Conservation (phyloP, 164 flowering plant genomes). For the Magnolia changhungtana region DNA sequence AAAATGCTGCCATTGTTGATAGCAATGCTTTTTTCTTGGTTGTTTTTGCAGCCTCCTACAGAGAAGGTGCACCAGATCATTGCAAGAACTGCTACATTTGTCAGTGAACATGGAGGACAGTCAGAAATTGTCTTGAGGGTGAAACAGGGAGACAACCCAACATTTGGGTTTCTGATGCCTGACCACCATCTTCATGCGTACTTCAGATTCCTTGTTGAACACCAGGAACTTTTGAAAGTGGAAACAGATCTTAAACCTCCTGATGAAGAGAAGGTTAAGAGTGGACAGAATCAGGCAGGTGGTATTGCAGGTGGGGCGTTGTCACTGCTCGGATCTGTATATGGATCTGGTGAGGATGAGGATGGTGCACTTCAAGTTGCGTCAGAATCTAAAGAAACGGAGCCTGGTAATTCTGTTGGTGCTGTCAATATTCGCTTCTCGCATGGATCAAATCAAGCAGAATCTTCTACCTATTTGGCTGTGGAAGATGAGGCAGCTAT, state of each 20-base stretch:
- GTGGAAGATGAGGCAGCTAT: slow-evolving; percentile 26
- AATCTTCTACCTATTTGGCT: slow-evolving; percentile 11
- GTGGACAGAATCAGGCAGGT: slow-evolving; percentile 26
- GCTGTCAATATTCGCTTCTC: slow-evolving; percentile 16
- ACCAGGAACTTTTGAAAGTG: slow-evolving; percentile 51
- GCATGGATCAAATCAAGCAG: slow-evolving; percentile 21
- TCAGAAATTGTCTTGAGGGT: slow-evolving; percentile 92
- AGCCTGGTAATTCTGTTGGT: slow-evolving; percentile 18
- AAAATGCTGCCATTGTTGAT: slow-evolving; percentile 16
- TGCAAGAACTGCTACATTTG: slow-evolving; percentile 87
- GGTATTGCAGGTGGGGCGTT: slow-evolving; percentile 54
- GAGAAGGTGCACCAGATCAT: slow-evolving; percentile 96
- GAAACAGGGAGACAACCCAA: slow-evolving; percentile 92
- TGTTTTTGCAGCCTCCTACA: slow-evolving; percentile 77
- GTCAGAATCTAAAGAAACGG: slow-evolving; percentile 19
- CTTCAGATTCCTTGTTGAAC: slow-evolving; percentile 87
- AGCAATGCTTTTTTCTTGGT: slow-evolving; percentile 16
- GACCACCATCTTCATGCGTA: slow-evolving; percentile 84
- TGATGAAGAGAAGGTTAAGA: slow-evolving; percentile 27
- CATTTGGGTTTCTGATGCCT: slow-evolving; percentile 98
- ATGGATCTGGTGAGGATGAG: slow-evolving; percentile 88
- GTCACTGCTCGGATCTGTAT: slow-evolving; percentile 81
- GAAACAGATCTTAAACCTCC: slow-evolving; percentile 33
- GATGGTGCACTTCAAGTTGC: slow-evolving; percentile 40
- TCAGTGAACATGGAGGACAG: slow-evolving; percentile 87